These are phyloP conservation scores for Apium graveolens DNA, from an alignment of 129 eudicot species.

Conservation along the genomic window DNA sequence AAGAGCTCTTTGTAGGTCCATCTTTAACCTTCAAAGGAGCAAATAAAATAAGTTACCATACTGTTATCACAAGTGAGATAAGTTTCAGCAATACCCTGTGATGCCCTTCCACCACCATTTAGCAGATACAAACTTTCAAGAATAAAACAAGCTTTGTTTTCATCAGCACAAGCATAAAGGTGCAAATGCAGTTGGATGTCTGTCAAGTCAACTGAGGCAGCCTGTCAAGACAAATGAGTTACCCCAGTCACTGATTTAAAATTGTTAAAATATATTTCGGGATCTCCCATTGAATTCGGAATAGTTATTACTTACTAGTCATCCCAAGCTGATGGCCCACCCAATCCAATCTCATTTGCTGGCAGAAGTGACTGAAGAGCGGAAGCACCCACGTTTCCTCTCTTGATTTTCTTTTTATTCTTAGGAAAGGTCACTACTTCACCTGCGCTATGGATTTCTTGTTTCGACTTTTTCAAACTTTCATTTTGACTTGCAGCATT, in stretches of 20 bases:
- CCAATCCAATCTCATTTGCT: constrained; percentile 64
- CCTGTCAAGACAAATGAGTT: neutral
- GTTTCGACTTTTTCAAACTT: constrained; percentile 9
- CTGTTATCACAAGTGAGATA: neutral
- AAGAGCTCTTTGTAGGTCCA: neutral
- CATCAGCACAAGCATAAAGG: constrained; percentile 1
- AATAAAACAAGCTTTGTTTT: neutral
- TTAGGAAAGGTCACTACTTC: constrained; percentile 21
- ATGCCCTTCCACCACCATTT: neutral
- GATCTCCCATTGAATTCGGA: neutral
- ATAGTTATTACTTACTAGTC: constrained; percentile 7
- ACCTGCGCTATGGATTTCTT: constrained; percentile 15
- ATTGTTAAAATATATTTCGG: neutral
- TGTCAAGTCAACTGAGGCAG: neutral
- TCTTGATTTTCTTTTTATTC: constrained; percentile 45
- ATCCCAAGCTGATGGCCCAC: constrained; percentile 80
- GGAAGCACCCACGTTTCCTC: constrained; percentile 23
- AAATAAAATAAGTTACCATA: neutral
- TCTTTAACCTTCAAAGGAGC: neutral
- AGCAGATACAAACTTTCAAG: neutral
- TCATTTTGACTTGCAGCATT: constrained; percentile 10
- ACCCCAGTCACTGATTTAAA: neutral
- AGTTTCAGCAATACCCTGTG: neutral
- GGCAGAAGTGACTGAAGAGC: constrained; percentile 34
- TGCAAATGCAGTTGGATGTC: neutral